Evolutionary conservation across 352 stramenopile species (phyloP), one percentile per base, ranked within the genome.

Genomic region (Phytophthora sojae): DNA sequence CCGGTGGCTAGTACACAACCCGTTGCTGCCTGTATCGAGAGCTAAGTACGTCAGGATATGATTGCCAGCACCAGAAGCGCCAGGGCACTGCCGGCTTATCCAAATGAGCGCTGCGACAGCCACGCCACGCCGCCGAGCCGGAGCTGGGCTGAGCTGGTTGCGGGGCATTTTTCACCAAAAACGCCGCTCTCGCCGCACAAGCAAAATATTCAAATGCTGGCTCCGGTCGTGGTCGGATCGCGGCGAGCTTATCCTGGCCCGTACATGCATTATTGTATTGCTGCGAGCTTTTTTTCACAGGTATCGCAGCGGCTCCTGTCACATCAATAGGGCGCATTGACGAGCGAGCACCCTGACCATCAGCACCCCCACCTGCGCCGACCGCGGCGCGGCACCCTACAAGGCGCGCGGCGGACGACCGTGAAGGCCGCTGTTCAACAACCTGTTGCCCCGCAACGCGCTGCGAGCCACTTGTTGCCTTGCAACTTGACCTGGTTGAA

Each of bases 21-120:
- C 17, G 49, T 30, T 55, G 49, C 14, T 37, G 25, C 50, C 11
- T 37, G 23, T 4, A 39, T 12, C 50, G 50, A n/a, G 14, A 14
- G 23, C 23, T n/a, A 8, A 7, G 26, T 30, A 39, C 25, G 50
- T 12, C 52, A 69, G 62, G 45, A 63, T 69, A 57, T 69, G 25
- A 19, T 64, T 19, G n/a, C 58, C 32, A 44, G 47, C 32, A 35
- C 23, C 30, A 67, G 57, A 62, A 64, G 51, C 25, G 47, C 25
- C 57, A 66, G 19, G 57, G 21, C 21, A 49, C 32, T 71, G 35
- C 56, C 1, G 21, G 29, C 32, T 60, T n/a, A 65, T 65, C 57
- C 32, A 71, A 53, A 55, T 61, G 61, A 61, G 30, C 35, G 50
- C 26, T 69, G 64, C 37, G 53, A 72, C 64, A 73, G 58, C 60